Conservation (phyloP, 805 yeast species). For the Candida maris region DNA sequence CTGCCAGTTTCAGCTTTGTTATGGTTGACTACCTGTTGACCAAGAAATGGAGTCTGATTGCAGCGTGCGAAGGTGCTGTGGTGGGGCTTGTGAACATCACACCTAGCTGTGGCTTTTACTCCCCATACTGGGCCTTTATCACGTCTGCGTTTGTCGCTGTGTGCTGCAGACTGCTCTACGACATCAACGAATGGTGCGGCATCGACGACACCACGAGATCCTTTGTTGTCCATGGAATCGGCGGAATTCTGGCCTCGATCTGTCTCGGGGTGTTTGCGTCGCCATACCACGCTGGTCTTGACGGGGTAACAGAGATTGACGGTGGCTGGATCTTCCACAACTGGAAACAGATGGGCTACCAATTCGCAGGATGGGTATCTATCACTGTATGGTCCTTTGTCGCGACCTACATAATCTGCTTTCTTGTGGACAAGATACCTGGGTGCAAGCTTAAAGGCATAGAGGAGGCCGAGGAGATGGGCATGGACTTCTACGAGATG, state of each 20-base stretch:
- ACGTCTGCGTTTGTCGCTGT: slow-evolving; percentile 39
- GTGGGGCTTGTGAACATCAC: slow-evolving; percentile 45
- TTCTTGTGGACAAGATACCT: slow-evolving; percentile 48
- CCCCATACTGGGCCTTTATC: slow-evolving; percentile 45
- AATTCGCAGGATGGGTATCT: slow-evolving; percentile 41
- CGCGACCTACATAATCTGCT: slow-evolving; percentile 41
- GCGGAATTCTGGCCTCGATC: slow-evolving; percentile 44
- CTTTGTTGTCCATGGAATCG: slow-evolving; percentile 44
- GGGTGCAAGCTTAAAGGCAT: slow-evolving; percentile 44
- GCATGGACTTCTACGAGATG: slow-evolving; percentile 49
- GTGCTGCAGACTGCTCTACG: slow-evolving; percentile 34
- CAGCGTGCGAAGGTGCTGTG: slow-evolving; percentile 46
- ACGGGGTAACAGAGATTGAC: slow-evolving; percentile 39
- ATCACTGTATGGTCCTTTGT: slow-evolving; percentile 43
- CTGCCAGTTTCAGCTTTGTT: slow-evolving; percentile 44
- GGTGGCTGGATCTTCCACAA: slow-evolving; percentile 48
- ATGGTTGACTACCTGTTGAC: slow-evolving; percentile 38
- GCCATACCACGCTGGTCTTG: slow-evolving; percentile 40
- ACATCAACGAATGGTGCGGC: slow-evolving; percentile 38
- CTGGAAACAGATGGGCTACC: slow-evolving; percentile 44
- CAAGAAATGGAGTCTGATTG: slow-evolving; percentile 38
- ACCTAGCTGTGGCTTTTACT: slow-evolving; percentile 43
- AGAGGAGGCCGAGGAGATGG: slow-evolving; percentile 47
- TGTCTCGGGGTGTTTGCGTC: slow-evolving; percentile 45
- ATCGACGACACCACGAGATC: slow-evolving; percentile 46